Evolutionary conservation across 352 stramenopile species (phyloP), one percentile per base, ranked within the genome.

Genomic region (Phytophthora podocarpi): DNA sequence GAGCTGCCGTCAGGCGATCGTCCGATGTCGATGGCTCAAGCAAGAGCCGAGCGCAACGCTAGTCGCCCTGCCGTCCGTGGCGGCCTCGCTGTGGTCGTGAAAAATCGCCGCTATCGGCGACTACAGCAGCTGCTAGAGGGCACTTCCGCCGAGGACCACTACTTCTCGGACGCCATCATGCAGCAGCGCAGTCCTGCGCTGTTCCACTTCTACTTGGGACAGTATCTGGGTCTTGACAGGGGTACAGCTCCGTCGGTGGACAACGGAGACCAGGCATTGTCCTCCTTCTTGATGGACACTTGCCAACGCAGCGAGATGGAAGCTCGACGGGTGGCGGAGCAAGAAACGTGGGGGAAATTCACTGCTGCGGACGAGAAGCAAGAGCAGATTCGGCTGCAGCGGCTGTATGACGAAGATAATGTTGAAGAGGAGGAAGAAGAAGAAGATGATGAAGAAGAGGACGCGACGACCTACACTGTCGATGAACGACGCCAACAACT

Each of bases 131-230:
- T 95, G 9, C 47, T 91, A 11, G 21, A 59, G 20, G 32, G 41
- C 7, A 56, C 59, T 7, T 49, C 68, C 1, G 46, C 43, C 1
- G 59, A 64, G 5, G 74, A 86, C 54, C 64, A 54, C 34, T 95
- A 89, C 62, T 95, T 95, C 55, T 93, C 84, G 8, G 84, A 93
- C 58, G 73, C 74, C 20, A 81, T 78, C 62, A 95, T 95, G 81
- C 81, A 95, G 66, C 75, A 88, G 54, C 82, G 86, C 26, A 89
- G 69, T 55, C 86, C 86, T 1, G 84, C 82, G 46, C 59, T 95
- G n/a, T 95, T 89, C 48, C 82, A 95, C 61, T 85, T 95, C 48
- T 82, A 93, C 50, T 55, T 95, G 20, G 86, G 86, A 0, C 83
- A 91, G 45, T 95, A 91, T 56, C 31, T 85, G 15, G 31, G 45